Evolutionary conservation across 176 grass and related monocot species (phyloP).

Genomic region (Lolium multiflorum): DNA sequence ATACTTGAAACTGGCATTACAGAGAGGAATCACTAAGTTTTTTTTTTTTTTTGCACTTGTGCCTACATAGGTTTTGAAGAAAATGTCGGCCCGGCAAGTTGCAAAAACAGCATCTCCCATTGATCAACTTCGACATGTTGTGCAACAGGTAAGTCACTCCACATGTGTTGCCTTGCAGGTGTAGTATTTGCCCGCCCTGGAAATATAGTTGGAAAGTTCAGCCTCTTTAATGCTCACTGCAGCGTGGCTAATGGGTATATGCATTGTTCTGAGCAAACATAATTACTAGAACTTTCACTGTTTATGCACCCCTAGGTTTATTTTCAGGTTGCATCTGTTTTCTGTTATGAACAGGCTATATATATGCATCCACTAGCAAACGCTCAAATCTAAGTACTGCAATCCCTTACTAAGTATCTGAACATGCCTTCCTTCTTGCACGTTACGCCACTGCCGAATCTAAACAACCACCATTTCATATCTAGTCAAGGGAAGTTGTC

Average conservation of each 20-base stretch:
- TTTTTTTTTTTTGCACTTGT: slow-evolving; percentile 12
- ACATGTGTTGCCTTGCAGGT: slow-evolving; percentile 30
- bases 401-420: slow-evolving; percentile 13
- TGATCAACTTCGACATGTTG: slow-evolving; percentile 75
- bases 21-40: background rate
- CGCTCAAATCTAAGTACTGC: background rate
- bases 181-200: background rate
- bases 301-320: background rate
- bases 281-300: background rate
- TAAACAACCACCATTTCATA: background rate
- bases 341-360: slow-evolving; percentile 1
- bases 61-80: slow-evolving; percentile 76
- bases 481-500: background rate
- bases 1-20: slow-evolving; percentile 21
- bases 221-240: background rate
- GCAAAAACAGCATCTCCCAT: slow-evolving; percentile 82
- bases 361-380: background rate
- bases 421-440: background rate
- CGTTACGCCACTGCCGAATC: background rate
- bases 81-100: slow-evolving; percentile 76
- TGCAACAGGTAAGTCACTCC: slow-evolving; percentile 78
- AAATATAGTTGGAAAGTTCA: slow-evolving; percentile 16
- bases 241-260: background rate
- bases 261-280: background rate
- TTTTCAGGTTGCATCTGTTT: background rate